Conservation (phyloP, 441 rosid species). For the Populus hybrid region DNA sequence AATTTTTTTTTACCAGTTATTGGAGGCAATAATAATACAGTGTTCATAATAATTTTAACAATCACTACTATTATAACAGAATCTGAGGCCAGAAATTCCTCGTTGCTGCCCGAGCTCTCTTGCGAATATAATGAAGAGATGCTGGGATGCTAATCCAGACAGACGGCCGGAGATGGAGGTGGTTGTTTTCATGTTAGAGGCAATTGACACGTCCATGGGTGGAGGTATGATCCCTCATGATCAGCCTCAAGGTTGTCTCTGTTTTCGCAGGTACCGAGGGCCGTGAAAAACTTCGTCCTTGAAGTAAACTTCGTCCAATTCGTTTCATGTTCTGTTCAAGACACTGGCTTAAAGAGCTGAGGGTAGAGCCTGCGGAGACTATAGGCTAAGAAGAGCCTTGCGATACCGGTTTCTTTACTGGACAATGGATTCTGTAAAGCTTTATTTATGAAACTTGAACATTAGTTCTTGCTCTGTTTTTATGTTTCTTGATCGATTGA, state of each 20-base stretch:
- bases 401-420: conserved; percentile 12
- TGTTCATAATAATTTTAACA: neutral
- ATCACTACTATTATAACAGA: conserved; percentile 38
- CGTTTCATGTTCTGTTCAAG: conserved; percentile 22
- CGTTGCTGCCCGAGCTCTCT: conserved; percentile 92
- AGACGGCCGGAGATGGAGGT: conserved; percentile 95
- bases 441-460: neutral
- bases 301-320: neutral
- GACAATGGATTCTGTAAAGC: conserved; percentile 23
- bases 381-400: conserved; percentile 21
- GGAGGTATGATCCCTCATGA: conserved; percentile 94
- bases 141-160: conserved; percentile 96
- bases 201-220: conserved; percentile 88
- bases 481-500: neutral
- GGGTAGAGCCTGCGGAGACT: conserved; percentile 24
- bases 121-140: conserved; percentile 87
- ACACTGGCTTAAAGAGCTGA: conserved; percentile 20
- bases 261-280: conserved; percentile 82
- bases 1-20: neutral
- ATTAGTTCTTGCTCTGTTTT: neutral
- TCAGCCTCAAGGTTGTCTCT: conserved; percentile 76
- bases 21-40: neutral
- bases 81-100: conserved; percentile 93
- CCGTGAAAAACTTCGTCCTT: conserved; percentile 43
- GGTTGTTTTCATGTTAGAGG: conserved; percentile 85